Evolutionary conservation across 352 stramenopile species (phyloP), one percentile per base, ranked within the genome.

Genomic region (Peronosclerospora sorghi): DNA sequence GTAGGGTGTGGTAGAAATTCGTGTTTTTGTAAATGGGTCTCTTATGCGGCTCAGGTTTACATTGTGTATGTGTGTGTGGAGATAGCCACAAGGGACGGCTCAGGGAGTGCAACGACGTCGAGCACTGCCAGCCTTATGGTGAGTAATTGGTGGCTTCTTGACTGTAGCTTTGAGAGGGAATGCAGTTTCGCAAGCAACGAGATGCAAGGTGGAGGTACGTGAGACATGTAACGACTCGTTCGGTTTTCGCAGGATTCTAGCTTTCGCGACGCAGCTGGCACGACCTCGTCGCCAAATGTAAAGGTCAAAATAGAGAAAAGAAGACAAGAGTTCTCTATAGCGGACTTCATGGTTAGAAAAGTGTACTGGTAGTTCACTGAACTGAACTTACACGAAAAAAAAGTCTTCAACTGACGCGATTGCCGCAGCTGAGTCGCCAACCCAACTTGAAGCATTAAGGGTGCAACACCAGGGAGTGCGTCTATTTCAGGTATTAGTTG

Each of bases 21-120:
- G 44, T 20, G 38, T 43, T 49, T 48, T 54, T 49, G 39, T 40
- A 30, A 41, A 30, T 46, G 41, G 39, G 12, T 24, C 15, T 26
- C 43, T 46, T 14, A 35, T 40, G 35, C 21, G n/a, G 27, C 13
- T 21, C 23, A 40, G 34, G 39, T 54, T 49, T 45, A 56, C 45
- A 42, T 26, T 26, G 21, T 26, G 21, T 26, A 34, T 15, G 29
- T 32, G 27, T 13, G 27, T 14, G 24, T 26, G 9, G 14, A 18
- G 26, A 8, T 32, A 51, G 45, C 45, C 45, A 39, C 45, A 45
- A 32, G 35, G n/a, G 12, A 14, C 10, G 32, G 41, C 51, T 45
- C 35, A 44, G n/a, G 34, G 34, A 38, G 44, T 59, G 48, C 43
- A 40, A 30, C 13, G 24, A 26, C 21, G 21, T 26, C 21, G 21